These are phyloP conservation scores for Danielia reshetovae DNA, from an alignment of 805 yeast genomes.

Conservation along the genomic window DNA sequence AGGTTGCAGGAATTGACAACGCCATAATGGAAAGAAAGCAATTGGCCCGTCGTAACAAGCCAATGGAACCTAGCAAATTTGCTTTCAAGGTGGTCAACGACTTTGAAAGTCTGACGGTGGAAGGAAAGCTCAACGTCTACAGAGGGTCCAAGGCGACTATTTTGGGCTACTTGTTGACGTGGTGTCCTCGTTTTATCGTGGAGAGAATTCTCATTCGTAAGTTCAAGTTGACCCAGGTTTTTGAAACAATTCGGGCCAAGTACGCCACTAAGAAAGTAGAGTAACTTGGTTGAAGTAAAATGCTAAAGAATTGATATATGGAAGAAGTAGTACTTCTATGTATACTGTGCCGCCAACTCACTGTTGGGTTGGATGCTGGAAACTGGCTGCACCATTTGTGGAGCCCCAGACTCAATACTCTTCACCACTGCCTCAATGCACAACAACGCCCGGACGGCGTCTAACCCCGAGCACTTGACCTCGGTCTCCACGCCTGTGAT, in stretches of 20 bases:
- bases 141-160: constrained; percentile 48
- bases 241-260: constrained; percentile 20
- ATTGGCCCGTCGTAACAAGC: constrained; percentile 57
- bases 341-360: background rate
- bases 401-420: constrained; percentile 29
- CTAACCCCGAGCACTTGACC: constrained; percentile 29
- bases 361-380: background rate
- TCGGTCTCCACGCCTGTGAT: constrained; percentile 25
- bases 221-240: constrained; percentile 27
- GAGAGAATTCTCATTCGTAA: constrained; percentile 38
- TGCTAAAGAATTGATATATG: background rate
- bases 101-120: constrained; percentile 34
- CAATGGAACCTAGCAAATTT: constrained; percentile 57
- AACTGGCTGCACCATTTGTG: constrained; percentile 15
- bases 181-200: constrained; percentile 47
- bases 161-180: constrained; percentile 28
- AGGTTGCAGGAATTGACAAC: constrained; percentile 45
- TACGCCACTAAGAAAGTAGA: constrained; percentile 15
- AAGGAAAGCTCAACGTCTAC: constrained; percentile 45
- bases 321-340: too few species aligned
- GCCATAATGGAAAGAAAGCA: constrained; percentile 49
- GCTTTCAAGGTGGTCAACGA: constrained; percentile 55
- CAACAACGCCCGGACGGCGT: constrained; percentile 31
- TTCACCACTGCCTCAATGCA: constrained; percentile 33
- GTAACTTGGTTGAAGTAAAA: background rate